phyloP scores from a whole-genome alignment of 2,329 filamentous ascomycete species.

The Monascus ruber region DNA sequence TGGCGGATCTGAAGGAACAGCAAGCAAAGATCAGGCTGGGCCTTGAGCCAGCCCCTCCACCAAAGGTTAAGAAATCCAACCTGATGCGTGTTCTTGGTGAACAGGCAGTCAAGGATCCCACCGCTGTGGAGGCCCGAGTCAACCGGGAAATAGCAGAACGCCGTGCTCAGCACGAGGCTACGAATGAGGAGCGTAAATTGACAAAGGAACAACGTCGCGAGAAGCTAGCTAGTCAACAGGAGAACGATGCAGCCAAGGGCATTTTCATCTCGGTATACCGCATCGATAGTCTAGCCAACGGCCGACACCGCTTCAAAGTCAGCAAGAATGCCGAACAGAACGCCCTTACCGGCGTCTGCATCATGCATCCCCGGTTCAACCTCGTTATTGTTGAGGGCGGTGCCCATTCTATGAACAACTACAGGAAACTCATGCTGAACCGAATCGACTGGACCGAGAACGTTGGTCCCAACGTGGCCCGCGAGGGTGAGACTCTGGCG shows the following conservation, averaged over 20 bases:
- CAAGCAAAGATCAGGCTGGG: conserved; percentile 93
- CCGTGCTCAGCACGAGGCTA: conserved; percentile 60
- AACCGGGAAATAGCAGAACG: conserved; percentile 87
- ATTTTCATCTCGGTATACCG: conserved; percentile 81
- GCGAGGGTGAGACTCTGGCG: conserved; percentile 49
- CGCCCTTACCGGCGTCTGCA: conserved; percentile 74
- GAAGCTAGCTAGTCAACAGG: conserved; percentile 72
- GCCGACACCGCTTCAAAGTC: conserved; percentile 87
- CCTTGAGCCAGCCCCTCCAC: conserved; percentile 76
- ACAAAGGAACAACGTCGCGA: conserved; percentile 78
- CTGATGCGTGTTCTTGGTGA: conserved; percentile 95
- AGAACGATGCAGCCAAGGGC: conserved; percentile 76
- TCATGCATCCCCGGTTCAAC: conserved; percentile 82
- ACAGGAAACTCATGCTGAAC: conserved; percentile 85
- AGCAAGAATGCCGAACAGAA: conserved; percentile 85
- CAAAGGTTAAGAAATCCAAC: conserved; percentile 95
- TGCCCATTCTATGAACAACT: conserved; percentile 66
- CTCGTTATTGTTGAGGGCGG: conserved; percentile 89
- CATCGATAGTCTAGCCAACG: conserved; percentile 79
- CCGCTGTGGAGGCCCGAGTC: conserved; percentile 87
- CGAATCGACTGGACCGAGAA: conserved; percentile 96
- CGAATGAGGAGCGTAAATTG: conserved; percentile 76
- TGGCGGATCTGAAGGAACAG: conserved; percentile 88
- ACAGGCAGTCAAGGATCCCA: conserved; percentile 88
- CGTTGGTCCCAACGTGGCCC: conserved; percentile 49